Evolutionary conservation across 2,329 filamentous ascomycete genomes (phyloP), one percentile per base, ranked within the genome.

Genomic region (Lachnum nothofagi): DNA sequence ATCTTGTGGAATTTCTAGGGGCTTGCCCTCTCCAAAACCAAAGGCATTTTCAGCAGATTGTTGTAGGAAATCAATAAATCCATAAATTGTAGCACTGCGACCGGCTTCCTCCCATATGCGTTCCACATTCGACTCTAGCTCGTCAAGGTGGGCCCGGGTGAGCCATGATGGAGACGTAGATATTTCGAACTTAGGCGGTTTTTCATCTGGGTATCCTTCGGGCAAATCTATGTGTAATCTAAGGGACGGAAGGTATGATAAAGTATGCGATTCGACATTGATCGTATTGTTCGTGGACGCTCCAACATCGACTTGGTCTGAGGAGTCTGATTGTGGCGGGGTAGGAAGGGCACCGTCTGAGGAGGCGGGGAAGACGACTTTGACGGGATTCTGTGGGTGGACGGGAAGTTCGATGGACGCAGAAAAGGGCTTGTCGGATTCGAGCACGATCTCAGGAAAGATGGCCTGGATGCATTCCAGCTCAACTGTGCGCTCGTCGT

Each of bases 61-160:
- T 62, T 80, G 77, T 22, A 83, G 64, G 59, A 78, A 77, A 59
- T 86, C 83, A 47, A 86, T 79, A 56, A 81, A 85, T 22, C 72
- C 72, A 63, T 76, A 88, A 19, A 79, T 73, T 19, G 83, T 74
- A 64, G 76, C 76, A 58, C 78, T 76, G 35, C 69, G 76, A 4
- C 80, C 81, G 29, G 77, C 68, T 14, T 83, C 80, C 55, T 83
- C 78, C 83, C 83, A 86, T 42, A 85, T 63, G 2, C 69, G 67
- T 3, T 69, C 56, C 0, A 73, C 75, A 43, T 82, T 75, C 3
- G 66, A 62, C 58, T 79, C 70, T 9, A 86, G 69, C 33, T 65
- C 70, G 43, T 67, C 61, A n/a, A 82, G 63, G 2, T 72, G 74
- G 1, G 67, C 60, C 3, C 55, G 55, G 1, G 77, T 70, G 5